Evolutionary conservation across 495 filamentous ascomycete species (phyloP), one percentile per base, ranked within the genome.

Genomic region (Elaphomyces granulatus): DNA sequence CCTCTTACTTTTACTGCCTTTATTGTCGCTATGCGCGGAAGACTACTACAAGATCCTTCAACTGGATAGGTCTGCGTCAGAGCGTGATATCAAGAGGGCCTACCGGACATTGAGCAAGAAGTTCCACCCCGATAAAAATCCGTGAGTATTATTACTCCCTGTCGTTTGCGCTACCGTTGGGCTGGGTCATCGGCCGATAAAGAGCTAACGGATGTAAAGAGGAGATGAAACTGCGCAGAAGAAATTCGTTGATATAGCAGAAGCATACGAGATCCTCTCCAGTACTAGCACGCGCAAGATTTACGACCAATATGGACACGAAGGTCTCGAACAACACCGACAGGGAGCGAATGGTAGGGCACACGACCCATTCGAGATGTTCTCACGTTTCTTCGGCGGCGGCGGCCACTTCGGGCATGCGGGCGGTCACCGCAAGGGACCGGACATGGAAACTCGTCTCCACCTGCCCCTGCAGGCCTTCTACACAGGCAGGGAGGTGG

Each of bases 81-180:
- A 94, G 36, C 76, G 75, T 49, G 85, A 96, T 53, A 87, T 98
- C 61, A 99, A 96, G 62, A 77, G 80, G n/a, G 92, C 90, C 23
- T 99, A 99, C 60, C 75, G 86, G 36, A 80, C 74, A 36, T 64
- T 96, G 3, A 90, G 83, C 70, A 95, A 95, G 62, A 93, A 94
- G 63, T 94, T 71, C 59, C 90, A 99, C 52, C 90, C 90, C 1
- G 90, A 99, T 56, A 99, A 99, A 73, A 99, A 99, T 47, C 90
- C 90, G 84, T 93, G 64, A 51, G 81, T 72, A 37, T 18, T 36
- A 31, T 41, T 35, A 20, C 33, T 31, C 32, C 26, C 20, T 45
- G n/a, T n/a, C n/a, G n/a, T n/a, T n/a, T n/a, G n/a, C n/a, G n/a
- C n/a, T n/a, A n/a, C n/a, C n/a, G n/a, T n/a, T n/a, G n/a, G 17